Evolutionary conservation across 2,329 filamentous ascomycete species (phyloP).

Genomic region (Phoma sp.): DNA sequence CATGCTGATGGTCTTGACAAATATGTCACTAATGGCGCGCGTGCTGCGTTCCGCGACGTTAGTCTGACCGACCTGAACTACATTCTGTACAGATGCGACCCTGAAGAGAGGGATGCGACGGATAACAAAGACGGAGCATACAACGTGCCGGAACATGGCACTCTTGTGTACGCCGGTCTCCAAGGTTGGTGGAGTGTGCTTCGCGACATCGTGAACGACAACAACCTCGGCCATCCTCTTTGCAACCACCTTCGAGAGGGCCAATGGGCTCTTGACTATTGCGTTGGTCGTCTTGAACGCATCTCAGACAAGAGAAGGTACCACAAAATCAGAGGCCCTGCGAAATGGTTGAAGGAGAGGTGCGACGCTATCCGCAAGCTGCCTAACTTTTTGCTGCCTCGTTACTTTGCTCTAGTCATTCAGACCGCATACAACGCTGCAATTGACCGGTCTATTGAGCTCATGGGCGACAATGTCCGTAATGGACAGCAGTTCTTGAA

Average conservation of each 20-base stretch:
- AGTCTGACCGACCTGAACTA: slow-evolving; percentile 88
- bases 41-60: slow-evolving; percentile 77
- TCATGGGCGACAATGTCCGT: slow-evolving; percentile 79
- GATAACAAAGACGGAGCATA: slow-evolving; percentile 86
- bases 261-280: slow-evolving; percentile 91
- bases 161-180: slow-evolving; percentile 92
- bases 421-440: slow-evolving; percentile 88
- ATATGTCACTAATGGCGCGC: slow-evolving; percentile 82
- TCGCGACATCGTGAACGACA: slow-evolving; percentile 82
- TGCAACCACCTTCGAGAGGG: slow-evolving; percentile 93
- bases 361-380: slow-evolving; percentile 86
- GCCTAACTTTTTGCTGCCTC: slow-evolving; percentile 86
- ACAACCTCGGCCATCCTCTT: slow-evolving; percentile 90
- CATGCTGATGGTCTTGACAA: slow-evolving; percentile 84
- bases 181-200: slow-evolving; percentile 98
- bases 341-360: slow-evolving; percentile 80
- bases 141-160: slow-evolving; percentile 81
- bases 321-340: slow-evolving; percentile 68
- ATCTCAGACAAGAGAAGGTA: slow-evolving; percentile 71
- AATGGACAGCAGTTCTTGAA: slow-evolving; percentile 89
- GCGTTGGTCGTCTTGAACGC: slow-evolving; percentile 77
- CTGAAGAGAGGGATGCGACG: slow-evolving; percentile 84
- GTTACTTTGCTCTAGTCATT: slow-evolving; percentile 91
- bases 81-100: slow-evolving; percentile 87
- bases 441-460: slow-evolving; percentile 76